Evolutionary conservation across 805 yeast species (phyloP).

Genomic region (Wilhelminamyces savonicus): DNA sequence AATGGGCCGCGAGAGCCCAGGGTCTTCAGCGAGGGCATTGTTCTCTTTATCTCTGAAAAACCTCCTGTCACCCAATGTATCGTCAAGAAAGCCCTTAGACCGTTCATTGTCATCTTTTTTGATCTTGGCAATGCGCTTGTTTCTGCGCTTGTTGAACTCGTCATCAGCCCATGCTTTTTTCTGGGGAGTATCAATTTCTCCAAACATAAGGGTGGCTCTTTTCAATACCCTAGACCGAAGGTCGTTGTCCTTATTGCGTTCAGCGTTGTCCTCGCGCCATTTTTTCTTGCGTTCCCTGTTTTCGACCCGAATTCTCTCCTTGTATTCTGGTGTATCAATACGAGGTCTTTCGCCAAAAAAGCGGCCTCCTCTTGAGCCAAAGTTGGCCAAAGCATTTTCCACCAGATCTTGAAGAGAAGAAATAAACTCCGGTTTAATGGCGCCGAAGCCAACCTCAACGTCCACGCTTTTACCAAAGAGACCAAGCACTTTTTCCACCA

Average conservation of each 20-base stretch:
- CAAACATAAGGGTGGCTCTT: conserved; percentile 64
- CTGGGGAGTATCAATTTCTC: conserved; percentile 48
- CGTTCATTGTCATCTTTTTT: conserved; percentile 20
- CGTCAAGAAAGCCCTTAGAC: conserved; percentile 5
- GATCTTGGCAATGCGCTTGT: conserved; percentile 48
- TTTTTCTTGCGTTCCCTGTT: conserved; percentile 74
- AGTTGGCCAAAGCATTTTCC: conserved; percentile 17
- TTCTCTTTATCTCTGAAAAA: conserved; percentile 2
- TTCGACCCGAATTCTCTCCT: conserved; percentile 55
- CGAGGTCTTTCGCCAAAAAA: conserved; percentile 18
- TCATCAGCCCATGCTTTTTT: conserved; percentile 64
- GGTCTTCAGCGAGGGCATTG: conserved; percentile 16
- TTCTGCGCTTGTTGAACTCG: conserved; percentile 64
- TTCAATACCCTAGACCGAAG: conserved; percentile 70
- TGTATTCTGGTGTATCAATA: conserved; percentile 31
- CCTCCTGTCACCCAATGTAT: neutral
- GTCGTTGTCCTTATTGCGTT: conserved; percentile 84
- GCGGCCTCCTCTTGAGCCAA: conserved; percentile 13
- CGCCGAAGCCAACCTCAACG: too few relatives aligned
- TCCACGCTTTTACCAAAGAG: too few relatives aligned
- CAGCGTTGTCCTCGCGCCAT: conserved; percentile 78
- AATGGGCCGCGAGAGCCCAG: conserved; percentile 17
- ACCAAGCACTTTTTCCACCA: conserved; percentile 21
- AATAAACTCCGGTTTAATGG: conserved; percentile 5
- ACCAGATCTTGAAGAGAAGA: conserved; percentile 13